Conservation (phyloP, 306 rosid species). For the Prunus kanzakura region DNA sequence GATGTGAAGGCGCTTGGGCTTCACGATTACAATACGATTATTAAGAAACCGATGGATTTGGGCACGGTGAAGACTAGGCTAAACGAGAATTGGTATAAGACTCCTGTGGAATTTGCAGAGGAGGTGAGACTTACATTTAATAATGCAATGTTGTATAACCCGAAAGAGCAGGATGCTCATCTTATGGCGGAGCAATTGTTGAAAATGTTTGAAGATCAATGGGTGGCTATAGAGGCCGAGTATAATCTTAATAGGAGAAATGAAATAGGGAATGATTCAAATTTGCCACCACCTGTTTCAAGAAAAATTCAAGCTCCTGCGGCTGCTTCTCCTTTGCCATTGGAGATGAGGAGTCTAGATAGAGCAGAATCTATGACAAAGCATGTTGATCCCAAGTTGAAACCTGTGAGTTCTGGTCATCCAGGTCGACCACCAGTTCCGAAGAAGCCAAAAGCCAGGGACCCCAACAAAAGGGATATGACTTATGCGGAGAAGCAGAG, state of each 20-base stretch:
- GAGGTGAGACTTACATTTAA: conserved; percentile 87
- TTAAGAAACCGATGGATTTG: conserved; percentile 84
- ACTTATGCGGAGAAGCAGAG: conserved; percentile 80
- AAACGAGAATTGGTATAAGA: conserved; percentile 71
- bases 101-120: conserved; percentile 79
- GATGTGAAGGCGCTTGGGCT: conserved; percentile 75
- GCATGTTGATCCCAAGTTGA: conserved; percentile 29
- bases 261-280: conserved; percentile 31
- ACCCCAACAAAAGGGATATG: conserved; percentile 78
- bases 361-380: conserved; percentile 54
- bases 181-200: conserved; percentile 76
- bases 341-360: conserved; percentile 47
- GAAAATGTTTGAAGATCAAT: conserved; percentile 71
- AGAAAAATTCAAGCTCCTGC: conserved; percentile 31
- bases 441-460: conserved; percentile 85
- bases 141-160: conserved; percentile 89
- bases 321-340: conserved; percentile 24
- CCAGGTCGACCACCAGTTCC: conserved; percentile 47
- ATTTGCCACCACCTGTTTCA: conserved; percentile 41
- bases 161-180: conserved; percentile 83
- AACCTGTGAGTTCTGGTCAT: conserved; percentile 38
- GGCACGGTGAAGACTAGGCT: conserved; percentile 78
- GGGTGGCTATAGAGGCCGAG: conserved; percentile 59
- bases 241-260: conserved; percentile 51
- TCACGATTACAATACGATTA: conserved; percentile 67